Evolutionary conservation across 2,329 filamentous ascomycete species (phyloP).

Genomic region (Neofusicoccum sp.): DNA sequence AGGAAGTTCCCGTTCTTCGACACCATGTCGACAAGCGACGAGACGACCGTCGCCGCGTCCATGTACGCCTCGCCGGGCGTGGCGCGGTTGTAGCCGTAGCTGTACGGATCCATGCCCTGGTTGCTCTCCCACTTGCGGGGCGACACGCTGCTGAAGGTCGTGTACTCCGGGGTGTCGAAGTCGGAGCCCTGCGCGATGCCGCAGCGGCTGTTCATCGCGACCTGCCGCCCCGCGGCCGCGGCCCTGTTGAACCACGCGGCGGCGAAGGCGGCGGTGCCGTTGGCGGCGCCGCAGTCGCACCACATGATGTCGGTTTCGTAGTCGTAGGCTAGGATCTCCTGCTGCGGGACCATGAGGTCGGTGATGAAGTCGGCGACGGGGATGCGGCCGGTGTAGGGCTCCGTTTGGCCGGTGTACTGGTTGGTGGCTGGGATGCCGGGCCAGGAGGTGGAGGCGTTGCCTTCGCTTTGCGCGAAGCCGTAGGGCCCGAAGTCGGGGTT

Average conservation of each 20-base stretch:
- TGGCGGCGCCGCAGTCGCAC: conserved; percentile 48
- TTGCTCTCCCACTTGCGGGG: conserved; percentile 60
- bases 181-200: conserved; percentile 51
- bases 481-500: conserved; percentile 42
- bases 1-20: conserved; percentile 58
- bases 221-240: conserved; percentile 44
- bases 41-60: conserved; percentile 50
- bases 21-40: conserved; percentile 52
- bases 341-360: conserved; percentile 45
- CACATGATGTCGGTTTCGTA: conserved; percentile 47
- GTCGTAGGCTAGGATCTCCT: conserved; percentile 41
- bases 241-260: conserved; percentile 44
- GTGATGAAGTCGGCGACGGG: conserved; percentile 41
- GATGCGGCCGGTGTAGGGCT: conserved; percentile 47
- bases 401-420: conserved; percentile 43
- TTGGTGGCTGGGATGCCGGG: conserved; percentile 45
- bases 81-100: conserved; percentile 59
- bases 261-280: conserved; percentile 44
- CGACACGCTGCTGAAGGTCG: conserved; percentile 50
- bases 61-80: conserved; percentile 52
- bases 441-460: conserved; percentile 34
- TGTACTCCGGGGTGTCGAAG: conserved; percentile 62
- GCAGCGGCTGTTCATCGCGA: conserved; percentile 58
- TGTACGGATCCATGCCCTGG: conserved; percentile 59
- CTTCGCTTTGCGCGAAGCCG: conserved; percentile 33